Conservation (phyloP, 2,329 filamentous ascomycete species). For the Nothophaeocryptopus gaeumannii region DNA sequence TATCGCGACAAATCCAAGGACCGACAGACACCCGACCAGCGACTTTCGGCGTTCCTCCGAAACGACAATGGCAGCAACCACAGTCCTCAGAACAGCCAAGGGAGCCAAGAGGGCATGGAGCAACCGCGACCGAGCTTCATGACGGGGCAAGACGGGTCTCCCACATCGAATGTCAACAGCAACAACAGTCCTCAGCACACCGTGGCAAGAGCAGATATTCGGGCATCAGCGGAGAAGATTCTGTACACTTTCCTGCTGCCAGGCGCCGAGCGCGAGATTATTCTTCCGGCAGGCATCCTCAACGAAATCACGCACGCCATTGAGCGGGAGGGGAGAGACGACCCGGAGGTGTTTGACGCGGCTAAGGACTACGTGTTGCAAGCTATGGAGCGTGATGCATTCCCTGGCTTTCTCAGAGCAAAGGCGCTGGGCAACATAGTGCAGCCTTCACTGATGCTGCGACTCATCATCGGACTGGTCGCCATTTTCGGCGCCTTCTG, state of each 20-base stretch:
- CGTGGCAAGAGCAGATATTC: conserved; percentile 84
- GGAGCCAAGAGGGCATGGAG: conserved; percentile 37
- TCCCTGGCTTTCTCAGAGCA: conserved; percentile 89
- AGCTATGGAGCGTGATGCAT: conserved; percentile 99
- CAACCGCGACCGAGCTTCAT: conserved; percentile 60
- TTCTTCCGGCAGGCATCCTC: conserved; percentile 82
- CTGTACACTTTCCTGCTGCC: conserved; percentile 96
- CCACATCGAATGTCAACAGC: conserved; percentile 52
- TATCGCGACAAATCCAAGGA: conserved; percentile 45
- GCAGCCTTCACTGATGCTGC: conserved; percentile 80
- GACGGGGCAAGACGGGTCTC: conserved; percentile 47
- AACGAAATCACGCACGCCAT: conserved; percentile 82
- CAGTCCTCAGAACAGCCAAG: conserved; percentile 49
- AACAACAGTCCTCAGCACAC: conserved; percentile 80
- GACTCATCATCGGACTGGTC: conserved; percentile 79
- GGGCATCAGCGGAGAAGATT: conserved; percentile 94
- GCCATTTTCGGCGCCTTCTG: conserved; percentile 91
- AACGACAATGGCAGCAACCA: conserved; percentile 46
- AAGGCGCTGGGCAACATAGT: conserved; percentile 96
- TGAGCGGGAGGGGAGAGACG: conserved; percentile 86
- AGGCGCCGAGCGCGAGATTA: conserved; percentile 94
- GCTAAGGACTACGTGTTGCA: conserved; percentile 99
- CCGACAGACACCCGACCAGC: conserved; percentile 70
- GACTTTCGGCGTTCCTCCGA: conserved; percentile 79
- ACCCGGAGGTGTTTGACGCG: conserved; percentile 94